Percentiles rank a stretch among this genome's conserved stretches.
Conservation (phyloP, 2,329 filamentous ascomycete species). For the Microcyclosporella mali region DNA sequence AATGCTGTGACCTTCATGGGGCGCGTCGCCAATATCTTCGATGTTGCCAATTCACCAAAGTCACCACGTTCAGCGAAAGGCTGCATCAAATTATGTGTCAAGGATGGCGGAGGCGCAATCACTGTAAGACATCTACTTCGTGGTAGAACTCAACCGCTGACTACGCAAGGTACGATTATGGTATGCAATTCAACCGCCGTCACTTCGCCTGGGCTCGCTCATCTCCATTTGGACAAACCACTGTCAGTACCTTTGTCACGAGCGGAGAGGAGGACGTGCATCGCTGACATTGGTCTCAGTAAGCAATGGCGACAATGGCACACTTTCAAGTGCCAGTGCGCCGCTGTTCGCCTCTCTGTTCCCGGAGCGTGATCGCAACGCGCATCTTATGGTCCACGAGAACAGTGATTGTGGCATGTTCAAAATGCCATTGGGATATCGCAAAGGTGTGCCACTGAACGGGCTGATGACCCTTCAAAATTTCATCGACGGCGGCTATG, state of each 20-base stretch:
- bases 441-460: slow-evolving; percentile 33
- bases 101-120: slow-evolving; percentile 51
- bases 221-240: slow-evolving; percentile 54
- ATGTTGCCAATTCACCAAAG: slow-evolving; percentile 39
- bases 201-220: slow-evolving; percentile 47
- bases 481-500: slow-evolving; percentile 51
- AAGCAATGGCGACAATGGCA: slow-evolving; percentile 40
- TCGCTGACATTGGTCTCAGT: slow-evolving; percentile 26
- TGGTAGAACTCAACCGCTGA: background rate
- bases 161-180: slow-evolving; percentile 45
- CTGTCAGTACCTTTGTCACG: slow-evolving; percentile 16
- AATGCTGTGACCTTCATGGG: slow-evolving; percentile 48
- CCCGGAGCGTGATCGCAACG: slow-evolving; percentile 50
- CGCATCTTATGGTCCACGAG: slow-evolving; percentile 50
- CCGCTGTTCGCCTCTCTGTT: slow-evolving; percentile 52
- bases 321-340: slow-evolving; percentile 39
- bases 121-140: slow-evolving; percentile 36
- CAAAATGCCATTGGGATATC: slow-evolving; percentile 43
- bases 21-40: slow-evolving; percentile 51
- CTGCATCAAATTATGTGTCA: slow-evolving; percentile 50
- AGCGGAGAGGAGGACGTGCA: background rate
- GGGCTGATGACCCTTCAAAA: slow-evolving; percentile 53
- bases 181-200: slow-evolving; percentile 40
- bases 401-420: slow-evolving; percentile 42
- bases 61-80: slow-evolving; percentile 43